Base-by-base conservation (phyloP, 495 filamentous ascomycete genomes). In the Diplogelasinospora grovesii region DNA sequence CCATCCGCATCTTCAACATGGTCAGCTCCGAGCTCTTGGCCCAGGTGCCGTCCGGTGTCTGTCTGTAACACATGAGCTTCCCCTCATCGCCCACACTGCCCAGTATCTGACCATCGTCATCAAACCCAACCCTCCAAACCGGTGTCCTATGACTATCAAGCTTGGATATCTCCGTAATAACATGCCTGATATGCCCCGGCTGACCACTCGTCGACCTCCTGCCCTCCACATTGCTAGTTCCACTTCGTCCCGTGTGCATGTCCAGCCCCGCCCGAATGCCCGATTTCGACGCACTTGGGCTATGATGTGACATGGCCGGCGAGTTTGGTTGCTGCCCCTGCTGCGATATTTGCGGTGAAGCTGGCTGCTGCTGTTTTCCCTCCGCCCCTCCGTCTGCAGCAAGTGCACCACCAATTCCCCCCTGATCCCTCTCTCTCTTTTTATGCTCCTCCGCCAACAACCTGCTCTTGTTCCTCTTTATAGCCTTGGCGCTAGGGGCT, bases 241-340 rank as follows among this genome's bases (percentile, higher is more conserved):
- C 52, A 1, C 69, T 65, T n/a, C n/a, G n/a, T n/a, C n/a, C n/a
- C n/a, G n/a, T n/a, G n/a, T n/a, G n/a, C 39, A 71, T 71, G 14
- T 78, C 75, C 15, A 83, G 56, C 30, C 79, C 80, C 11, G 77
- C 76, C 21, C 77, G 69, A 41, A 81, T 77, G 22, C 76, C 71
- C 27, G 73, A 71, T 38, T 65, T 61, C 18, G 50, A 53, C 30
- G n/a, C 61, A 57, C 29, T 51, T 48, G 10, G 46, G 34, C 48
- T 54, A 37, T 21, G 27, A 45, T 22, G 37, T 33, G 14, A 48
- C 45, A n/a, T 50, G 41, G 13, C 18, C 14, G n/a, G 23, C 31
- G 13, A 7, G 16, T 4, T 26, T 31, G 6, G 13, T 31, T 16
- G 8, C 31, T 31, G 22, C 28, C 11, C 6, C 26, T n/a, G 28